Conservation (phyloP, 441 rosid species). For the Sinapis alba region DNA sequence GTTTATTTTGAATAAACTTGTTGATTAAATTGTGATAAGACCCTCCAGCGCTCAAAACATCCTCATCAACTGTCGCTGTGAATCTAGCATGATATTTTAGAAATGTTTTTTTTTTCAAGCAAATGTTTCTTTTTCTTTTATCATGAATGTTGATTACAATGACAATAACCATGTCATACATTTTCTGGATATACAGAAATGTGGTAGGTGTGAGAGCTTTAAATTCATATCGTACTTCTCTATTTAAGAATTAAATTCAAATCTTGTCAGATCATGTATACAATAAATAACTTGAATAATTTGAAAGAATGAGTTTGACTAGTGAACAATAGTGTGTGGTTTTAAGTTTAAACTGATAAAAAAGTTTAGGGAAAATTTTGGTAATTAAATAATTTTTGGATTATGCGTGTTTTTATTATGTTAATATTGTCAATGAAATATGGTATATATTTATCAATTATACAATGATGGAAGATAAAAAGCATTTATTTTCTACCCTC, state of each 20-base stretch:
- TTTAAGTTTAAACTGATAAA: neutral
- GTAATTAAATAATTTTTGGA: neutral
- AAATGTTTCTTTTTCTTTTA: neutral
- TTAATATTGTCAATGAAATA: neutral
- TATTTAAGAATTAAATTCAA: neutral
- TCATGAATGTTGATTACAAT: constrained; percentile 1
- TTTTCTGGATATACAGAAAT: constrained; percentile 4
- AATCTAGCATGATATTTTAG: constrained; percentile 11
- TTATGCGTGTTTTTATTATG: neutral
- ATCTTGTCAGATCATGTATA: constrained; percentile 10
- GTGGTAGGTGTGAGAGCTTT: constrained; percentile 23
- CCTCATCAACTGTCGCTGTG: constrained; percentile 17
- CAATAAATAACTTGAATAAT: neutral
- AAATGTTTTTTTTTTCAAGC: neutral
- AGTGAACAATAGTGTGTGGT: neutral
- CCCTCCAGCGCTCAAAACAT: constrained; percentile 28
- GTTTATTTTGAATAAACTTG: constrained; percentile 17
- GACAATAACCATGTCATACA: neutral
- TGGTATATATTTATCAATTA: neutral
- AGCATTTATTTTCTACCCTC: neutral
- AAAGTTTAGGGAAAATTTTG: neutral
- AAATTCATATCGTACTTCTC: constrained; percentile 13
- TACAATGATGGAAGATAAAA: neutral
- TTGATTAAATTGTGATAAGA: constrained; percentile 30
- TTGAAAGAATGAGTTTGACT: constrained; percentile 11